Evolutionary conservation across 1,284 basidiomycete genomes (phyloP), one percentile per base, ranked within the genome.

Genomic region (Clitocybe nebularis): DNA sequence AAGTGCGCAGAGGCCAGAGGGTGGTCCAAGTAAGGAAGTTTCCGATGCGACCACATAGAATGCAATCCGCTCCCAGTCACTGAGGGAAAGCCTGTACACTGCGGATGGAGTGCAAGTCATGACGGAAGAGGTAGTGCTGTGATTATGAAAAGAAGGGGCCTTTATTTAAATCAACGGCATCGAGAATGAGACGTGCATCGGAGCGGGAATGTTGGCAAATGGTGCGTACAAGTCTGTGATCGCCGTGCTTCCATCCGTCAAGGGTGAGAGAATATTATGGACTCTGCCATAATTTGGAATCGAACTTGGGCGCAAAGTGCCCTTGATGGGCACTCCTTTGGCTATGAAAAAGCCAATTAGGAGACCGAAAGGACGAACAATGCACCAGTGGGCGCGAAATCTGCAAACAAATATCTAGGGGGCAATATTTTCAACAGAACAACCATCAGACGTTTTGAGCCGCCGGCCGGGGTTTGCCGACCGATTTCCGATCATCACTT

Each of bases 241-340:
- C 69, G 70, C 72, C 70, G 71, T 60, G 60, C 63, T 70, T 71
- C 66, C 54, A 55, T 50, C 59, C 55, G 59, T 63, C 59, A 57
- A 59, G 52, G 56, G 56, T 57, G 58, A 54, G 57, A 55, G 54
- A n/a, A n/a, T n/a, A n/a, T n/a, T n/a, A 28, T 16, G 37, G 23
- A 22, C 7, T 32, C 29, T 11, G 19, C 23, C 28, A 10, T 22
- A 19, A 39, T 39, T 24, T 25, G 23, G 16, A 42, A 39, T 29
- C 21, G 20, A 22, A 17, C 24, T 23, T 13, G 21, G 13, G 26
- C 10, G 23, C 32, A 39, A 40, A 36, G 2, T 11, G 13, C 29
- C 39, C 23, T 28, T 17, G 26, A 29, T 21, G 44, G 13, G n/a
- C n/a, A 20, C 11, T 24, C 11, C 10, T 24, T 13, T 14, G 9